Evolutionary conservation across 176 grass and related monocot genomes (phyloP).

Genomic region (Olyra latifolia): DNA sequence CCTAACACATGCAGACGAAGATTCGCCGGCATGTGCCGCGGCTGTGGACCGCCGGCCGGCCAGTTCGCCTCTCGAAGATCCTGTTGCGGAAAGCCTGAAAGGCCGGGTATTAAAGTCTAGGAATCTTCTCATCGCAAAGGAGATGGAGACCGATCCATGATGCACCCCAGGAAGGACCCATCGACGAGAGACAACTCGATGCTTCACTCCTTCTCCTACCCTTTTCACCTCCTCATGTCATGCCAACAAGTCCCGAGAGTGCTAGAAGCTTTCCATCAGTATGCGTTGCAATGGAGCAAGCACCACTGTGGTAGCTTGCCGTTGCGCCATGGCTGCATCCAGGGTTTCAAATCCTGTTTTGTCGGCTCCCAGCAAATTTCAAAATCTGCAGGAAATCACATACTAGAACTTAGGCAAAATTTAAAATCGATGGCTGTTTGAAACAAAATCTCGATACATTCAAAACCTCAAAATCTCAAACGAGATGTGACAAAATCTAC

Average conservation of each 20-base stretch:
- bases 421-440: too few species aligned
- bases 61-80: background rate
- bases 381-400: too few species aligned
- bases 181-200: background rate
- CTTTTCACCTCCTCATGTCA: background rate
- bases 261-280: background rate
- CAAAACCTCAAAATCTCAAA: too few species aligned
- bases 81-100: background rate
- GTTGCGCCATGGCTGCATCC: too few species aligned
- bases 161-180: background rate
- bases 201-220: background rate
- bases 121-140: background rate
- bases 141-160: background rate
- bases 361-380: too few species aligned
- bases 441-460: too few species aligned
- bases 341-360: too few species aligned
- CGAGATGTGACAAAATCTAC: too few species aligned
- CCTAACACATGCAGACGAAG: background rate
- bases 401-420: too few species aligned
- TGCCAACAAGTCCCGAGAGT: background rate
- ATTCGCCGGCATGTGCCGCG: conserved; percentile 21
- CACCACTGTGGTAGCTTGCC: too few species aligned
- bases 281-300: background rate
- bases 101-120: background rate
- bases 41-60: background rate